These are phyloP conservation scores for Quercus lobata DNA, from an alignment of 331 rosid genomes.

Conservation along the genomic window DNA sequence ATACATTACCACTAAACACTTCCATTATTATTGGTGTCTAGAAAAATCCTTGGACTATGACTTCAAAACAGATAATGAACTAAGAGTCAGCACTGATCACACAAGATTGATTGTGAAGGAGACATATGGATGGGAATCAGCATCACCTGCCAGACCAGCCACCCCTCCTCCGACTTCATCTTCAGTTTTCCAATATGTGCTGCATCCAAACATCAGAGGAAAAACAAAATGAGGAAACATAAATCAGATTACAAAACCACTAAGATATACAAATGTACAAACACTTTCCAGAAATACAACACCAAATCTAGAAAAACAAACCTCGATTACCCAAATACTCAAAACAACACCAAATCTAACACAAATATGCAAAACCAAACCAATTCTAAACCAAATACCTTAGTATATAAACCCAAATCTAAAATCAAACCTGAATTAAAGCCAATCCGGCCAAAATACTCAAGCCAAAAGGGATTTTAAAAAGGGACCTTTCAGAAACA, in stretches of 20 bases:
- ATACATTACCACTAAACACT: constrained; percentile 31
- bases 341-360: too few relatives aligned
- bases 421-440: too few relatives aligned
- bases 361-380: too few relatives aligned
- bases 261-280: background rate
- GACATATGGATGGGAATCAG: constrained; percentile 79
- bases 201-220: constrained; percentile 29
- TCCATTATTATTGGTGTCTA: constrained; percentile 36
- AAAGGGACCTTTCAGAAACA: too few relatives aligned
- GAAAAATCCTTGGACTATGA: constrained; percentile 25
- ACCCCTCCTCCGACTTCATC: constrained; percentile 79
- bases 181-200: constrained; percentile 80
- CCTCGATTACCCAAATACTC: too few relatives aligned
- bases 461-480: too few relatives aligned
- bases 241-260: background rate
- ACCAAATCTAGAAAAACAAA: too few relatives aligned
- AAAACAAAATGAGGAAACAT: background rate
- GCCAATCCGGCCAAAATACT: too few relatives aligned
- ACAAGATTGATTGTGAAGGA: constrained; percentile 79
- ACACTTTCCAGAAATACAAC: background rate
- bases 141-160: constrained; percentile 79
- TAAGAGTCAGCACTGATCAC: constrained; percentile 31
- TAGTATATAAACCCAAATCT: too few relatives aligned
- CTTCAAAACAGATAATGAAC: constrained; percentile 18
- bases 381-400: too few relatives aligned